These are phyloP conservation scores for Aspergillus sp. DNA, from an alignment of 2,329 filamentous ascomycete species.

Conservation along the genomic window DNA sequence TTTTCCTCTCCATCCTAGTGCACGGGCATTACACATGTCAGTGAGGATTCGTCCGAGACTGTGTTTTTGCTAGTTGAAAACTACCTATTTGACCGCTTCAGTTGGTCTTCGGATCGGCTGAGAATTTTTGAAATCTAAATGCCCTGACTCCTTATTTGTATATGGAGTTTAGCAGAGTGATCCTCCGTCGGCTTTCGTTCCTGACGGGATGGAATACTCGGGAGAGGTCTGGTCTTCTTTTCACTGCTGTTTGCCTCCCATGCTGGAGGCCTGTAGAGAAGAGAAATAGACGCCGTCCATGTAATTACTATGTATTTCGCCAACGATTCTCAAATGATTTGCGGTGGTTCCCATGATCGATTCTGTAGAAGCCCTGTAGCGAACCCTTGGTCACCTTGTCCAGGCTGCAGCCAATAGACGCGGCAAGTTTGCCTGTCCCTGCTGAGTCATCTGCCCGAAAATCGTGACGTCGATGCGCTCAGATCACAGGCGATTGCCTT, in stretches of 20 bases:
- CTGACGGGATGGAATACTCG: neutral
- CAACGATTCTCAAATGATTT: no score
- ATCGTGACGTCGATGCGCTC: slow-evolving; percentile 15
- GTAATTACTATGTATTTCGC: no score
- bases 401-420: no score
- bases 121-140: slow-evolving; percentile 66
- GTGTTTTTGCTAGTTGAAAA: slow-evolving; percentile 89
- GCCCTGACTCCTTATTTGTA: slow-evolving; percentile 16
- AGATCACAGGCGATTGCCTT: neutral
- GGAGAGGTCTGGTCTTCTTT: slow-evolving; percentile 26
- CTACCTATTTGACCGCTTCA: slow-evolving; percentile 70
- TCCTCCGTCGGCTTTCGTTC: neutral
- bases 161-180: neutral
- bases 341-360: no score
- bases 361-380: no score
- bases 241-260: slow-evolving; percentile 29
- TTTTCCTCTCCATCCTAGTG: slow-evolving; percentile 36
- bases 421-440: no score
- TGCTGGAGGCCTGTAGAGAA: slow-evolving; percentile 32
- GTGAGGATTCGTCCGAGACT: slow-evolving; percentile 82
- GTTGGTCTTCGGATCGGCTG: slow-evolving; percentile 59
- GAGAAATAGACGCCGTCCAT: slow-evolving; percentile 10
- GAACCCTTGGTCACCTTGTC: no score
- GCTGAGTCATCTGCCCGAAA: no score
- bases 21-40: slow-evolving; percentile 71